Evolutionary conservation across 495 filamentous ascomycete genomes (phyloP), one percentile per base, ranked within the genome.

Genomic region (Venustampulla echinocandica): DNA sequence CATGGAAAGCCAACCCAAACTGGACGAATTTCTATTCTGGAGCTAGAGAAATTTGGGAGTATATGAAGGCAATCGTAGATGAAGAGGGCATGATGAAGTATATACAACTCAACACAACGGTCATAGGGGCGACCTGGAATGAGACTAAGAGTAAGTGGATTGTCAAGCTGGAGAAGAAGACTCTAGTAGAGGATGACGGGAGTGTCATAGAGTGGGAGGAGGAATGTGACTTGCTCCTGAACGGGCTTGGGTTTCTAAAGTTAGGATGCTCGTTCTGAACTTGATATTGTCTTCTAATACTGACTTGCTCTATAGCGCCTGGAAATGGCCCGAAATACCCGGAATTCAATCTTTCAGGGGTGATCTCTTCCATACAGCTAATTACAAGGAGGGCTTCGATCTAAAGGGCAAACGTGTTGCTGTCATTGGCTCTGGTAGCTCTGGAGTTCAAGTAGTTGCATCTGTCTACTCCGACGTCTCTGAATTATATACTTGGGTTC

Each of bases 401-500:
- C 66, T 56, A 11, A 44, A 67, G 51, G 65, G 64, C 10, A 72
- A 76, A 49, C 60, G 51, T 23, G 70, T 82, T 25, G 74, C 71
- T 4, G 61, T 44, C 17, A 46, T 54, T 34, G 45, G 45, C 6
- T 36, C 39, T 35, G 46, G 45, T 38, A 77, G 55, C 64, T 81
- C 61, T 43, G 69, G 59, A 53, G 75, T 70, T 23, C 81, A 86
- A 48, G 69, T 84, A 19, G 61, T 86, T n/a, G 77, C 80, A 1
- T 69, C 70, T 5, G 69, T 84, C 36, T 67, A 80, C 38, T 71
- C 72, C 14, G 65, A 74, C 63, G 66, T 69, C 45, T 47, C 52
- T n/a, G 21, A 15, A 28, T 34, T 11, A 33, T 22, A 9, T 42
- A 42, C 63, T 64, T 46, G 7, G 1, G 25, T n/a, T 42, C 3